A percentile compares a stretch with the other conserved stretches of the same genome.
These are phyloP conservation scores for Peronosclerospora sorghi DNA, from an alignment of 352 stramenopile genomes.

Conservation along the genomic window DNA sequence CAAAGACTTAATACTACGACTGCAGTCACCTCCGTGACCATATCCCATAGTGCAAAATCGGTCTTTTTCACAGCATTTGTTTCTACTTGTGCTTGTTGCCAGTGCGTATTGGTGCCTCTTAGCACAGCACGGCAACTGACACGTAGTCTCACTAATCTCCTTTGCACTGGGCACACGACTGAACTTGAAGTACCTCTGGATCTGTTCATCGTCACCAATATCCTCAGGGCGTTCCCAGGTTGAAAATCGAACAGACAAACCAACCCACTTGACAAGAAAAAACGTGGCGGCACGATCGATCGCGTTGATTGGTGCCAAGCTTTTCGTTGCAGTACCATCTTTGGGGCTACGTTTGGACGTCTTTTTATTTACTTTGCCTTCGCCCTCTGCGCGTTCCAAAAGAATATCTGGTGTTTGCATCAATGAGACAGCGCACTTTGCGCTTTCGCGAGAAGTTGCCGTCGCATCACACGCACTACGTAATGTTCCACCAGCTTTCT, in stretches of 20 bases:
- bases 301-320: constrained; percentile 14
- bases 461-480: background rate
- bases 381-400: constrained; percentile 27
- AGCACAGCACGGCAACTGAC: constrained; percentile 75
- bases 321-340: constrained; percentile 12
- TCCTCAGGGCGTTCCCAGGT: constrained; percentile 84
- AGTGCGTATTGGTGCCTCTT: constrained; percentile 62
- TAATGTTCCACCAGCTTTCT: background rate
- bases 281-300: constrained; percentile 52
- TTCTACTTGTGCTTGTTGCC: constrained; percentile 20
- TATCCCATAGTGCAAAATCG: constrained; percentile 75
- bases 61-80: constrained; percentile 66
- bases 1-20: constrained; percentile 58
- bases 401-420: constrained; percentile 42
- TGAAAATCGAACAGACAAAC: constrained; percentile 73
- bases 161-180: constrained; percentile 73
- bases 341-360: constrained; percentile 23
- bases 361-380: constrained; percentile 70
- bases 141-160: constrained; percentile 74
- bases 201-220: constrained; percentile 83
- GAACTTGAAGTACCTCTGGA: constrained; percentile 85
- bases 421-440: constrained; percentile 2
- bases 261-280: constrained; percentile 84
- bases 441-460: background rate
- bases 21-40: constrained; percentile 65